Evolutionary conservation across 1,139 yeast genomes (phyloP).

Genomic region (Eremothecium sinecaudum): DNA sequence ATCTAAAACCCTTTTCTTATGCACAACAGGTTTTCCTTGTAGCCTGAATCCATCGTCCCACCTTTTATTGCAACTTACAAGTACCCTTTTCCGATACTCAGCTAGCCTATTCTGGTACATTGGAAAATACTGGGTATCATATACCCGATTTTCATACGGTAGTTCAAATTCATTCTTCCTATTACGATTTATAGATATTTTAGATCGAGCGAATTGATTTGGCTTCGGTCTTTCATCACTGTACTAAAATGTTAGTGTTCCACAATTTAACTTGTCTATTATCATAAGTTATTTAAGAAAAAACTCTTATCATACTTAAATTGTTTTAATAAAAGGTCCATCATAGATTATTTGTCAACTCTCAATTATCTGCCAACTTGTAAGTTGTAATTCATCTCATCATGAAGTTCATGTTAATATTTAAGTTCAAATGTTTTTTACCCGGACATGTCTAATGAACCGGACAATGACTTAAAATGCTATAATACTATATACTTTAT

Average conservation of each 20-base stretch:
- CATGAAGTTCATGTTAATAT: too few species aligned
- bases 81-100: constrained; percentile 46
- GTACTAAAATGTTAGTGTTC: too few species aligned
- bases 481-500: background rate
- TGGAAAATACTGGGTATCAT: constrained; percentile 62
- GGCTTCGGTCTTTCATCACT: too few species aligned
- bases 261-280: too few species aligned
- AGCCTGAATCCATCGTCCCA: constrained; percentile 44
- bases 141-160: constrained; percentile 37
- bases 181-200: constrained; percentile 12
- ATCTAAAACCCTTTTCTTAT: constrained; percentile 62
- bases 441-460: too few species aligned
- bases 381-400: too few species aligned
- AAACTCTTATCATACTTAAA: constrained; percentile 18
- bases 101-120: constrained; percentile 60
- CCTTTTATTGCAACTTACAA: constrained; percentile 38
- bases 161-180: constrained; percentile 22
- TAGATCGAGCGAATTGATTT: too few species aligned
- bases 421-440: too few species aligned
- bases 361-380: too few species aligned
- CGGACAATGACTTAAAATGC: too few species aligned
- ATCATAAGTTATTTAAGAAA: too few species aligned
- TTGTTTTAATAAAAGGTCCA: constrained; percentile 11
- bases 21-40: constrained; percentile 33
- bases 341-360: too few species aligned